Conservation (phyloP, 306 rosid genomes). For the Lupinus albus region DNA sequence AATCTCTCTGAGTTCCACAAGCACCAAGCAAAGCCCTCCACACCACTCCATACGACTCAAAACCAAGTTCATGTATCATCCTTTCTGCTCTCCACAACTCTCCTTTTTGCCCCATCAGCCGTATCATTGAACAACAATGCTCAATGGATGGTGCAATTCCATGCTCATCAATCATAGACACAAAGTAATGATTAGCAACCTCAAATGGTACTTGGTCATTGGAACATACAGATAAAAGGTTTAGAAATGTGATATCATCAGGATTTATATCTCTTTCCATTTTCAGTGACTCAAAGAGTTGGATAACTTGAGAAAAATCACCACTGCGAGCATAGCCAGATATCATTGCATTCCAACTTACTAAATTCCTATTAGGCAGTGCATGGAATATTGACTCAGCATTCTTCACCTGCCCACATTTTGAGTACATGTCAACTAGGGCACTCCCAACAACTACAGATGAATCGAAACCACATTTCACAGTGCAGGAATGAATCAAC, state of each 20-base stretch:
- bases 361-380: conserved; percentile 56
- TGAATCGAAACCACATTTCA: conserved; percentile 55
- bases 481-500: conserved; percentile 60
- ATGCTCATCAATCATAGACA: conserved; percentile 54
- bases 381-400: conserved; percentile 59
- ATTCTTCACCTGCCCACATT: conserved; percentile 58
- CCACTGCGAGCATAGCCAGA: conserved; percentile 68
- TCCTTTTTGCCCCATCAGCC: conserved; percentile 73
- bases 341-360: conserved; percentile 74
- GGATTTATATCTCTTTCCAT: conserved; percentile 52
- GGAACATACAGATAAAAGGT: conserved; percentile 59
- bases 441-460: conserved; percentile 69
- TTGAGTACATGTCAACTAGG: conserved; percentile 74
- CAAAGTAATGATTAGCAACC: conserved; percentile 43
- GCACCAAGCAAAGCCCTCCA: conserved; percentile 78
- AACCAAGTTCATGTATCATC: too few species aligned
- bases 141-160: conserved; percentile 59
- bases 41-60: conserved; percentile 54
- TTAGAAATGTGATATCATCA: conserved; percentile 70
- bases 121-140: conserved; percentile 70
- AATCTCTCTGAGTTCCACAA: conserved; percentile 51
- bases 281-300: conserved; percentile 56
- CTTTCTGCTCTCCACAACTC: conserved; percentile 57
- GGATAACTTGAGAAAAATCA: conserved; percentile 45
- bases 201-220: conserved; percentile 54